Percentiles rank a stretch among this genome's conserved stretches.
phyloP scores from a whole-genome alignment of 176 grass and related monocot species.

The Miscanthus lutarioriparius region DNA sequence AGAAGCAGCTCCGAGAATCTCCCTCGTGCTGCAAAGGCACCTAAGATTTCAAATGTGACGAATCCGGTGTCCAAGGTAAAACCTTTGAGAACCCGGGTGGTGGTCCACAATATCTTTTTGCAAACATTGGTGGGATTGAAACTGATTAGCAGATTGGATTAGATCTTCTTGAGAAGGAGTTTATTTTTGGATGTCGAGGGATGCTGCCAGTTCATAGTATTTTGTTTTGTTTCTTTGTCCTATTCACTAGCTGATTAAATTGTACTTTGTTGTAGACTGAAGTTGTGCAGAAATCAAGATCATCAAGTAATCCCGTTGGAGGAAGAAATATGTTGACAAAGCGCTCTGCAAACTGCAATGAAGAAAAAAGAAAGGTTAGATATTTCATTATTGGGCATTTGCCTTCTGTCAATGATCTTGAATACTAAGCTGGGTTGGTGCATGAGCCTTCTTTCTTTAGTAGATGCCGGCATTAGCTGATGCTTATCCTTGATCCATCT shows the following conservation, averaged over 20 bases:
- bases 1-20: constrained; percentile 39
- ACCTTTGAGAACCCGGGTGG: background rate
- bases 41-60: constrained; percentile 18
- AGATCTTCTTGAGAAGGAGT: background rate
- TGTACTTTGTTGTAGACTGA: constrained; percentile 26
- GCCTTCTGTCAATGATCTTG: background rate
- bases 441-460: background rate
- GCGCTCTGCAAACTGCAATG: background rate
- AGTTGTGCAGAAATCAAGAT: constrained; percentile 24
- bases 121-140: background rate
- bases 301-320: background rate
- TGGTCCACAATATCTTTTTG: background rate
- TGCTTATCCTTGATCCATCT: background rate
- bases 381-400: background rate
- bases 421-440: no score
- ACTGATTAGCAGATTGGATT: background rate
- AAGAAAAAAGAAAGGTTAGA: constrained; percentile 42
- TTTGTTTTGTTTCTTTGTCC: background rate
- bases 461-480: background rate
- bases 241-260: background rate
- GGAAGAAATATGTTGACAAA: constrained; percentile 21
- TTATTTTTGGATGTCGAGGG: background rate
- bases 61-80: constrained; percentile 38
- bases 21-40: constrained; percentile 30
- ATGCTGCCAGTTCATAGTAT: background rate